These are phyloP conservation scores for Vigna radiata DNA, from an alignment of 306 rosid genomes.

Conservation along the genomic window DNA sequence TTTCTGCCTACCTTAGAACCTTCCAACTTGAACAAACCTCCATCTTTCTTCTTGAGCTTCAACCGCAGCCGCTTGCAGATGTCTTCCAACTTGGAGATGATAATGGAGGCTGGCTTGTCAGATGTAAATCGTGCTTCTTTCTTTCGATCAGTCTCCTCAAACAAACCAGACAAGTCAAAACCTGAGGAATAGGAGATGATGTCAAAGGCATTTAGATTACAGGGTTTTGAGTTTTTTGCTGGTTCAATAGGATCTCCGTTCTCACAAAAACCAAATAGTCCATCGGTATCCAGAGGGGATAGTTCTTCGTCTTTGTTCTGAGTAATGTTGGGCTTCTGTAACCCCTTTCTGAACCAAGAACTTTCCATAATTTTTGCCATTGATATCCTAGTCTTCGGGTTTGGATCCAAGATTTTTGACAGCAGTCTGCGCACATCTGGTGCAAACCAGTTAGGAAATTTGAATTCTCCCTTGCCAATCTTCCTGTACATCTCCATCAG, in stretches of 20 bases:
- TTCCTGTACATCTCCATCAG: constrained; percentile 89
- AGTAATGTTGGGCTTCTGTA: constrained; percentile 46
- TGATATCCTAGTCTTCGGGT: constrained; percentile 74
- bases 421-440: constrained; percentile 66
- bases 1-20: constrained; percentile 77
- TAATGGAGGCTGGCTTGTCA: constrained; percentile 63
- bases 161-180: constrained; percentile 87
- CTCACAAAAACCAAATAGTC: constrained; percentile 56
- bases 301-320: constrained; percentile 43
- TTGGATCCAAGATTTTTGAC: constrained; percentile 84
- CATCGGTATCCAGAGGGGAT: constrained; percentile 60
- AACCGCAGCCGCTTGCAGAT: constrained; percentile 62
- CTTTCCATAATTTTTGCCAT: constrained; percentile 66
- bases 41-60: constrained; percentile 71
- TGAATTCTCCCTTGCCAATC: constrained; percentile 74
- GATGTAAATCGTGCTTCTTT: constrained; percentile 77
- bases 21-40: constrained; percentile 74
- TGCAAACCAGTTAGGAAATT: constrained; percentile 84
- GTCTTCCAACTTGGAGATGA: constrained; percentile 80
- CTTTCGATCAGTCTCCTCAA: constrained; percentile 63
- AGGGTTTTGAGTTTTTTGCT: constrained; percentile 60
- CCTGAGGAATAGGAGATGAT: constrained; percentile 86
- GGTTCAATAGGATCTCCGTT: constrained; percentile 43
- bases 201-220: constrained; percentile 80
- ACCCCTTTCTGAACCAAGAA: constrained; percentile 76